Evolutionary conservation across 768 basidiomycete species (phyloP), one percentile per base, ranked within the genome.

Genomic region (Pleurotus ostreatus): DNA sequence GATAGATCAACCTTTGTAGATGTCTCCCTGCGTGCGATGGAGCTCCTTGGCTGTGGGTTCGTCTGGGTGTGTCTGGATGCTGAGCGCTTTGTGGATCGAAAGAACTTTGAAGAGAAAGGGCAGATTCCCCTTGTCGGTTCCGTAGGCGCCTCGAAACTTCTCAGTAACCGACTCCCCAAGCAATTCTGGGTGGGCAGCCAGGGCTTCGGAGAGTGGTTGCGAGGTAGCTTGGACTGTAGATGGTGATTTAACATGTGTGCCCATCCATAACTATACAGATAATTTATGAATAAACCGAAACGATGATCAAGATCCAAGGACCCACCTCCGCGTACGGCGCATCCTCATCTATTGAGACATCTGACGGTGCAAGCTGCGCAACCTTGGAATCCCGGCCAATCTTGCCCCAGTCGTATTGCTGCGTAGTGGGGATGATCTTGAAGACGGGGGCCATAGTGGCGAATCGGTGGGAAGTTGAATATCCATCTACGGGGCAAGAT

Each of bases 371-470:
- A 49, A 91, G 85, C 65, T 92, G 86, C 5, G 96, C 94, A n/a
- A 92, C 97, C 68, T 91, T 89, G 59, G 91, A 92, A 15, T 75
- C 74, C 11, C 71, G 73, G 3, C 96, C 96, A 13, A 82, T 73
- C 75, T 91, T 94, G 16, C 96, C 96, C 96, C 96, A 99, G 66
- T 94, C 92, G 68, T 98, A 98, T 59, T 85, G 80, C 68, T 98
- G 94, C 1, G 84, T 82, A 5, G 92, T 95, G 2, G 93, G 91
- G 4, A 78, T 63, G 63, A 98, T 80, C 69, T 87, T 89, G 75
- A 97, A 94, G 13, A 93, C 84, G 1, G 72, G 60, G n/a, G 47
- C 15, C 56, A 62, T 61, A 18, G 11, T 55, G 37, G 13, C 15
- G 46, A 44, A 49, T 25, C 37, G 5, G 23, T 25, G 40, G 26